Evolutionary conservation across 208 protist genomes (phyloP), one percentile per base, ranked within the genome.

Genomic region (Crithidia mellificae): DNA sequence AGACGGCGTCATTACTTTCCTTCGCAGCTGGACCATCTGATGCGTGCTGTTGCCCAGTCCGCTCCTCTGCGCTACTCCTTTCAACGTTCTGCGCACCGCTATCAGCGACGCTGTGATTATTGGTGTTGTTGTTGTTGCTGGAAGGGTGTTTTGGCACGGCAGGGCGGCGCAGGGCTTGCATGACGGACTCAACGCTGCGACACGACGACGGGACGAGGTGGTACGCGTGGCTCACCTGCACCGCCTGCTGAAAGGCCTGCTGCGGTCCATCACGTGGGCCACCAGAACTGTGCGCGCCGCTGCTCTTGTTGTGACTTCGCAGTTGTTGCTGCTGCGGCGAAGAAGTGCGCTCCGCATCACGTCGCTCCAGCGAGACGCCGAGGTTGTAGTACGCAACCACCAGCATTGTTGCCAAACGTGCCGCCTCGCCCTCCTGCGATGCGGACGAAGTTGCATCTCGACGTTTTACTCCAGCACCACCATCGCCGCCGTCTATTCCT

Each of bases 371-470:
- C 6, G 91, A 92, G 19, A 92, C 89, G 4, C 87, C 91, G 22
- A 96, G 70, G 74, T 93, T 96, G 74, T 96, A 93, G 50, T 86
- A 68, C 5, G 80, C 89, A 7, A 96, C 84, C 8, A 79, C 85
- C 43, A 96, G 77, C 84, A 96, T 92, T 68, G 83, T 87, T 29
- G 85, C 85, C 12, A 68, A 55, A 30, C 75, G 70, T 0, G 38
- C 41, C 47, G 72, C 58, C 9, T 63, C 72, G 2, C 14, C 8
- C 19, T 52, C 32, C 47, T 15, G 51, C 24, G 25, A 57, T 17
- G 32, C 6, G 2, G 43, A 27, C 38, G 83, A n/a, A n/a, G n/a
- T n/a, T n/a, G n/a, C n/a, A n/a, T n/a, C n/a, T n/a, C n/a, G n/a
- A n/a, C 67, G 38, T 80, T 68, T 5, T 68, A 56, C 39, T 83